Evolutionary conservation across 257 asterid species (phyloP), one percentile per base, ranked within the genome.

Genomic region (Perilla frutescens): DNA sequence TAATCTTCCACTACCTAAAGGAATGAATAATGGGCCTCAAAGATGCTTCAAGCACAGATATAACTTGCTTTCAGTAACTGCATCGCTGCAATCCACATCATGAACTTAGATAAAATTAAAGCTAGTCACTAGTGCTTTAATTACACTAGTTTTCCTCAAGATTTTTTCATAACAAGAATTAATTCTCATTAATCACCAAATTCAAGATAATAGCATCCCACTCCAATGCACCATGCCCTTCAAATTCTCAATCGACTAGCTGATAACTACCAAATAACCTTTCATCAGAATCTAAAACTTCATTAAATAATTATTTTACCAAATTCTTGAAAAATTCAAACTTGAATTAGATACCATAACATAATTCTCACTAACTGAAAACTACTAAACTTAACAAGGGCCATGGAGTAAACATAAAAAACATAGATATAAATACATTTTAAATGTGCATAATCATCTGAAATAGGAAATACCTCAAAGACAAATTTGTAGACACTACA

Each of bases 401-500:
- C 5, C 53, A 29, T 32, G 49, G 36, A 10, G 29, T 43, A 29
- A 43, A 60, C 12, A 60, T 9, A 51, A 5, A 34, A 12, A 37
- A 8, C 6, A 55, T 8, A 4, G n/a, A 56, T 11, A 34, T 29
- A 60, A n/a, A 15, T 8, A 60, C 47, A 8, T 10, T 26, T 45
- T 26, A 61, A 53, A 62, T 7, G 37, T 72, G 20, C 39, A 44
- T 12, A 62, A 76, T 54, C 68, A 50, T 61, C 49, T 6, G 10
- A 13, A 48, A 64, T 45, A 15, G 20, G 62, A 75, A 39, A 40
- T 77, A 95, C 99, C 97, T 95, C 96, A 80, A 90, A 95, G 9
- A 89, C 85, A 44, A 90, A 90, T 89, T 93, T 89, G 84, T 95
- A n/a, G n/a, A n/a, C n/a, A n/a, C n/a, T n/a, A n/a, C n/a, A n/a